phyloP scores from a whole-genome alignment of 1,284 basidiomycete species.

The Ceratobasidium sp. region DNA sequence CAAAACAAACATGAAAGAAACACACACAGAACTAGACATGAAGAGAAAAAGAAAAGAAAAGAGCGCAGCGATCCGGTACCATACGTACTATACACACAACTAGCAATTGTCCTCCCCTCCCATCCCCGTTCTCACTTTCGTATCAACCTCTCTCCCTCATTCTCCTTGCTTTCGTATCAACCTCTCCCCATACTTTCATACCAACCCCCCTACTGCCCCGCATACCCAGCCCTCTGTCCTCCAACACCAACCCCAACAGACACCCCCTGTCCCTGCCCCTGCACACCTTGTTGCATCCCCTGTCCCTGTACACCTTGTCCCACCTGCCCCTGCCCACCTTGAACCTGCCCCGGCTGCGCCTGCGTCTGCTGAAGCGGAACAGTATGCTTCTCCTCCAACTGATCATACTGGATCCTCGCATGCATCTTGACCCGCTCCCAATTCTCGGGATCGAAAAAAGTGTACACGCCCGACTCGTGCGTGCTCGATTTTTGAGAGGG shows the following conservation, averaged over 20 bases:
- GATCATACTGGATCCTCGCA: constrained; percentile 86
- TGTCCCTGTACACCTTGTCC: too few species aligned
- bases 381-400: constrained; percentile 82
- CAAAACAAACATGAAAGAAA: background rate
- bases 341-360: background rate
- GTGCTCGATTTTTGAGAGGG: constrained; percentile 89
- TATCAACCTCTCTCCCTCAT: background rate
- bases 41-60: background rate
- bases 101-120: background rate
- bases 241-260: too few species aligned
- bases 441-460: constrained; percentile 90
- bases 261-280: background rate
- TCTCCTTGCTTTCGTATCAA: too few species aligned
- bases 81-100: constrained; percentile 22
- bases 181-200: background rate
- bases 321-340: background rate
- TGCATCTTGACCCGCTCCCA: constrained; percentile 90
- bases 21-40: background rate
- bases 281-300: background rate
- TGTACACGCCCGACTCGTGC: constrained; percentile 90
- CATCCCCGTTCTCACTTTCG: background rate
- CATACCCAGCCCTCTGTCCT: constrained; percentile 4
- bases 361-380: background rate
- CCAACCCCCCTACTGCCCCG: background rate
- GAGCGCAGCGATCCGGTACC: background rate